These are phyloP conservation scores for Quercus lobata DNA, from an alignment of 331 rosid species.

Conservation along the genomic window DNA sequence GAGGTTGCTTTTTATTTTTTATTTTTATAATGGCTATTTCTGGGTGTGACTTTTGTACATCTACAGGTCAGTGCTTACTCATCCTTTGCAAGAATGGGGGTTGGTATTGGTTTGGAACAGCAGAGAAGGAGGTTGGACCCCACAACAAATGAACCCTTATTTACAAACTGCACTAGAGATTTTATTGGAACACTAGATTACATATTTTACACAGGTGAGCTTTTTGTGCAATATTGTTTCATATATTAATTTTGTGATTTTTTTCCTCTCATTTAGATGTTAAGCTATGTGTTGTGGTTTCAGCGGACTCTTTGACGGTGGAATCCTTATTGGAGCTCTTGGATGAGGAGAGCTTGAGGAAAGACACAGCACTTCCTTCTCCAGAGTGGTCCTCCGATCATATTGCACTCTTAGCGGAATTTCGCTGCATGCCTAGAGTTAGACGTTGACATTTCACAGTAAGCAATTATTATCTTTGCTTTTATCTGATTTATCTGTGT, in stretches of 20 bases:
- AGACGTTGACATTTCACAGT: slow-evolving; percentile 71
- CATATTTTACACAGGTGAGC: slow-evolving; percentile 90
- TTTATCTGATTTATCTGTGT: neutral
- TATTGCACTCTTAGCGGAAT: slow-evolving; percentile 91
- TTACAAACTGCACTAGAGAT: slow-evolving; percentile 94
- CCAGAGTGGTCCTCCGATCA: slow-evolving; percentile 99
- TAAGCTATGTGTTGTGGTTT: slow-evolving; percentile 20
- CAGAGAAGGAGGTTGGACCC: slow-evolving; percentile 82
- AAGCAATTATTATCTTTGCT: slow-evolving; percentile 4
- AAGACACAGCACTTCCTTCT: slow-evolving; percentile 98
- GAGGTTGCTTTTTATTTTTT: neutral
- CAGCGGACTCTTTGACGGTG: slow-evolving; percentile 96
- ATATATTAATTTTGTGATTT: neutral
- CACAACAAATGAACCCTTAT: slow-evolving; percentile 80
- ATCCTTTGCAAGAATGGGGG: slow-evolving; percentile 72
- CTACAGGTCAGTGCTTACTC: slow-evolving; percentile 94
- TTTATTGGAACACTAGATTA: slow-evolving; percentile 96
- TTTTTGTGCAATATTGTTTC: slow-evolving; percentile 12
- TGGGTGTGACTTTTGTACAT: neutral
- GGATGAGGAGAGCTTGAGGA: slow-evolving; percentile 98
- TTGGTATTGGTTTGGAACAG: slow-evolving; percentile 74
- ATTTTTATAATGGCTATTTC: neutral
- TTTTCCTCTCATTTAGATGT: neutral
- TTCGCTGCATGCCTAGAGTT: slow-evolving; percentile 79
- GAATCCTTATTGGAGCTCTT: slow-evolving; percentile 92